A percentile compares a stretch with the other conserved stretches of the same genome.
Conservation (phyloP, 345 rosid genomes). For the Ricinus communis region DNA sequence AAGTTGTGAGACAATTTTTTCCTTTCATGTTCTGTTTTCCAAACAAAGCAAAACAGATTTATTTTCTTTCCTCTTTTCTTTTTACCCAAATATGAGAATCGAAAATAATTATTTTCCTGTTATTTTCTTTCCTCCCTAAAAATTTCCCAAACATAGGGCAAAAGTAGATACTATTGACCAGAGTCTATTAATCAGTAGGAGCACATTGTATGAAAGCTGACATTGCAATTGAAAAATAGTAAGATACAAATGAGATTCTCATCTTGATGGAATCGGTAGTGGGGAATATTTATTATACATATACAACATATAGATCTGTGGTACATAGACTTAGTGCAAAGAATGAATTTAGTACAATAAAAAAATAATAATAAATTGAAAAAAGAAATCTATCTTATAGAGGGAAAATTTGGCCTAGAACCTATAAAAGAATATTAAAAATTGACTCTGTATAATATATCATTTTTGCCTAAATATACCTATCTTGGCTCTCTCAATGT, state of each 20-base stretch:
- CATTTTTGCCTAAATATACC: background rate
- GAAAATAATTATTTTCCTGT: no score
- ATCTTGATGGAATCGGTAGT: background rate
- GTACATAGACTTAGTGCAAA: slow-evolving; percentile 9
- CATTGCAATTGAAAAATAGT: background rate
- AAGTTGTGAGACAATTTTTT: no score
- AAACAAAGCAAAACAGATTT: no score
- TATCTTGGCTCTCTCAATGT: slow-evolving; percentile 14
- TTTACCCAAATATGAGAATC: no score
- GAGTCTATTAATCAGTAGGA: background rate
- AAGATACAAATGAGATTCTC: background rate
- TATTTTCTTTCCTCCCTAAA: no score
- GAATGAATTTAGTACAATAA: slow-evolving; percentile 1
- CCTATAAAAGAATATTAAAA: slow-evolving; percentile 28
- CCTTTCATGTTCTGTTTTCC: no score
- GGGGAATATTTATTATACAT: background rate
- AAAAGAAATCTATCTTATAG: background rate
- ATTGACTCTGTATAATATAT: slow-evolving; percentile 10
- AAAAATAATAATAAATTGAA: no score
- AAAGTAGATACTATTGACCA: no score
- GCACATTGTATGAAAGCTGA: background rate
- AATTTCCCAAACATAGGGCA: no score
- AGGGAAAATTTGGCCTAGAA: background rate
- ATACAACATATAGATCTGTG: slow-evolving; percentile 14
- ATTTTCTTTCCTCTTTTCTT: no score